Percentiles rank a stretch among this genome's conserved stretches.
Conservation (phyloP, 2,329 filamentous ascomycete genomes). For the Neonectria magnoliae region DNA sequence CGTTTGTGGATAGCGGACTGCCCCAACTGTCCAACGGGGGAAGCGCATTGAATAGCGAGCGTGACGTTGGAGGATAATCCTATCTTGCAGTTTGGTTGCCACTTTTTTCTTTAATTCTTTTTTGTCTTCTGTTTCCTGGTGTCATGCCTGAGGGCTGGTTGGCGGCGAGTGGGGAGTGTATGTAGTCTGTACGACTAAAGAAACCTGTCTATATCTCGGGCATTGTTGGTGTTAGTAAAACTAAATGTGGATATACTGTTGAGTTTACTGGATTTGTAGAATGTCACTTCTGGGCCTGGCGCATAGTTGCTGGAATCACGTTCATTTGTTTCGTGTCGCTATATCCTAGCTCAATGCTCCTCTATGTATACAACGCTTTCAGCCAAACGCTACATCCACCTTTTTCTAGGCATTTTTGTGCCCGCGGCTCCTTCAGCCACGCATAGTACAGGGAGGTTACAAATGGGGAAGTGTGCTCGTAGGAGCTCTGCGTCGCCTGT, state of each 20-base stretch:
- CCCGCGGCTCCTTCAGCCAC: neutral
- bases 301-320: neutral
- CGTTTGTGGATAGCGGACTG: constrained; percentile 45
- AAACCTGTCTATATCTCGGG: constrained; percentile 29
- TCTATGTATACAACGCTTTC: neutral
- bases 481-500: neutral
- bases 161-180: constrained; percentile 17
- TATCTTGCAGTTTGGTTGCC: constrained; percentile 23
- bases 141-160: constrained; percentile 16
- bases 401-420: neutral
- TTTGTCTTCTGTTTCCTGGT: constrained; percentile 19
- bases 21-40: constrained; percentile 45
- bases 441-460: neutral
- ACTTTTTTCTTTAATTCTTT: constrained; percentile 18
- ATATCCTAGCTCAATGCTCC: neutral
- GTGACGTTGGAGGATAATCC: constrained; percentile 38
- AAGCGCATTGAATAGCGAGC: constrained; percentile 45
- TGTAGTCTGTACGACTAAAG: constrained; percentile 29
- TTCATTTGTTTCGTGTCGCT: neutral
- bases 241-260: neutral
- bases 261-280: neutral
- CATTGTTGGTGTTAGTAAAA: neutral
- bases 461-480: neutral
- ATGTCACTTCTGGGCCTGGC: neutral
- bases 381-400: neutral